Conservation (phyloP, 2,329 filamentous ascomycete species). For the Pyrenochaeta sp. region DNA sequence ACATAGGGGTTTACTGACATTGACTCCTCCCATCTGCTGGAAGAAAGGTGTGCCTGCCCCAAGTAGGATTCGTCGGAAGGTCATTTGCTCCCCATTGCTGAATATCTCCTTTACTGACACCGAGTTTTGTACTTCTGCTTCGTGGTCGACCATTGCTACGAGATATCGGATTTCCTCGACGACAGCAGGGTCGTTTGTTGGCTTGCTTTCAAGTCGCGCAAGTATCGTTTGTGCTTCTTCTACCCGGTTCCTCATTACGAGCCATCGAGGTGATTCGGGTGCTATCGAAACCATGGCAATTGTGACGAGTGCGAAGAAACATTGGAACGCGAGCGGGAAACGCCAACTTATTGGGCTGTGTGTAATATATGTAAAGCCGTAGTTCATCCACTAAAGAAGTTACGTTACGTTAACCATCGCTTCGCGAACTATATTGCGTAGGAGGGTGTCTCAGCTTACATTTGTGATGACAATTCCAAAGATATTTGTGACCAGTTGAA, state of each 20-base stretch:
- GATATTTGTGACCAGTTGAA: constrained; percentile 24
- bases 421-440: no score
- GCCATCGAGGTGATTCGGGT: constrained; percentile 53
- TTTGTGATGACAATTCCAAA: constrained; percentile 18
- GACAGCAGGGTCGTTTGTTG: not conserved
- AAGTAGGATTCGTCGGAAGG: not conserved
- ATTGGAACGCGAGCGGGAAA: constrained; percentile 63
- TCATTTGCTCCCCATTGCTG: not conserved
- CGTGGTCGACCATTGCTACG: not conserved
- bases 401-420: constrained; percentile 2
- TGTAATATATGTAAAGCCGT: constrained; percentile 18
- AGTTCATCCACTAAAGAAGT: constrained; percentile 21
- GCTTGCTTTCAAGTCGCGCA: not conserved
- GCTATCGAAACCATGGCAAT: constrained; percentile 56
- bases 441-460: no score
- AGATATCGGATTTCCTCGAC: not conserved
- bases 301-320: constrained; percentile 64
- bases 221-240: not conserved
- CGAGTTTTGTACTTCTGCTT: no score
- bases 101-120: not conserved
- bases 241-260: constrained; percentile 8
- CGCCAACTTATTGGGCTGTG: constrained; percentile 30
- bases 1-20: not conserved
- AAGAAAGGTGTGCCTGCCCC: not conserved
- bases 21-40: not conserved